These are phyloP conservation scores for Groenewaldozyma salmanticensis DNA, from an alignment of 805 yeast species.

Conservation along the genomic window DNA sequence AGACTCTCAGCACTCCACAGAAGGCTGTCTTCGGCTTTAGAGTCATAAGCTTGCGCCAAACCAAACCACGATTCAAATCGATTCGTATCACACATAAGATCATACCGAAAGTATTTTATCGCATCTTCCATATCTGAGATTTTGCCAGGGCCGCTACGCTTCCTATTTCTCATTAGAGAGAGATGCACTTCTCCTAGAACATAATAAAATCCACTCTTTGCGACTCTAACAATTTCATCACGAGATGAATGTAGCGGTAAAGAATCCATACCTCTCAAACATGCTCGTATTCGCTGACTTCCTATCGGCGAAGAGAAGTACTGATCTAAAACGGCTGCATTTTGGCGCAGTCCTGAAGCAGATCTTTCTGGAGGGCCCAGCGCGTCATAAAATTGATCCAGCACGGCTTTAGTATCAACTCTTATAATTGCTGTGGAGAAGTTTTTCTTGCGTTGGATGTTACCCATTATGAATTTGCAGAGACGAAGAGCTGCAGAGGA, in stretches of 20 bases:
- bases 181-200: slow-evolving; percentile 59
- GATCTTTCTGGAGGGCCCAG: slow-evolving; percentile 49
- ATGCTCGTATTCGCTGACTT: slow-evolving; percentile 12
- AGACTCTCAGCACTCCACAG: slow-evolving; percentile 88
- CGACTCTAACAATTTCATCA: slow-evolving; percentile 29
- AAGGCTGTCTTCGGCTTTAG: slow-evolving; percentile 76
- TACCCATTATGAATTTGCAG: slow-evolving; percentile 42
- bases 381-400: slow-evolving; percentile 64
- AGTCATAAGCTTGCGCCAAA: slow-evolving; percentile 70
- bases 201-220: slow-evolving; percentile 52
- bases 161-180: slow-evolving; percentile 59
- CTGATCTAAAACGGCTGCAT: slow-evolving; percentile 33
- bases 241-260: slow-evolving; percentile 14
- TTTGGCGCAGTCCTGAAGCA: slow-evolving; percentile 24
- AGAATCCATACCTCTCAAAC: slow-evolving; percentile 16
- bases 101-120: slow-evolving; percentile 52
- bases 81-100: slow-evolving; percentile 53
- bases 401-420: slow-evolving; percentile 58
- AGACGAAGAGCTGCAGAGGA: slow-evolving; percentile 32
- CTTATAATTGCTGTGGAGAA: slow-evolving; percentile 52
- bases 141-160: slow-evolving; percentile 70
- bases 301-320: slow-evolving; percentile 31
- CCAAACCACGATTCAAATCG: slow-evolving; percentile 82
- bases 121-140: slow-evolving; percentile 74
- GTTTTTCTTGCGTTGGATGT: slow-evolving; percentile 46